These are phyloP conservation scores for Metschnikowia henanensis DNA, from an alignment of 805 yeast genomes.

Conservation along the genomic window DNA sequence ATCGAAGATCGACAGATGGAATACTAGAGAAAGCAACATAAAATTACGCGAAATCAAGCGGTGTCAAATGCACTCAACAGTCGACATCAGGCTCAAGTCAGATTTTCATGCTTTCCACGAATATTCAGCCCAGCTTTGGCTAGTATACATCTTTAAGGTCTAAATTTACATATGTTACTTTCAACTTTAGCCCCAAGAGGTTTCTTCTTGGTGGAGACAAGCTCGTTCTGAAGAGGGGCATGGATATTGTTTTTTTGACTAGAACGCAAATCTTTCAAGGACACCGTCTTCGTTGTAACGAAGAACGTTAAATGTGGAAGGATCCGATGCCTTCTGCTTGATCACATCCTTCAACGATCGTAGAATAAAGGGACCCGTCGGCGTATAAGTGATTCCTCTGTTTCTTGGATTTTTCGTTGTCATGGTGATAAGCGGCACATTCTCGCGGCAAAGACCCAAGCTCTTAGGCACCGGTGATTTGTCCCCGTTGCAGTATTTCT, in stretches of 20 bases:
- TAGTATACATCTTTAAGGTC: no score
- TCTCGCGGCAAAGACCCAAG: constrained; percentile 68
- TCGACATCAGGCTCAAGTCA: no score
- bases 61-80: no score
- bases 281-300: constrained; percentile 60
- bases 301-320: constrained; percentile 59
- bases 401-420: constrained; percentile 21
- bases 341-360: constrained; percentile 72
- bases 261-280: constrained; percentile 78
- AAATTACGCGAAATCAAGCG: no score
- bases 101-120: no score
- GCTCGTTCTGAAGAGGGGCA: constrained; percentile 74
- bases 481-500: constrained; percentile 60
- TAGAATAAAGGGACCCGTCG: constrained; percentile 79
- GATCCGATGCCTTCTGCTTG: constrained; percentile 42
- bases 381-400: constrained; percentile 66
- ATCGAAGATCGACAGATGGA: no score
- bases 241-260: constrained; percentile 69
- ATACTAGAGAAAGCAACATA: no score
- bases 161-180: no score
- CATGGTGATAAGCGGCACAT: constrained; percentile 42
- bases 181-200: constrained; percentile 60
- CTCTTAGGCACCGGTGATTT: constrained; percentile 69
- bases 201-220: constrained; percentile 62
- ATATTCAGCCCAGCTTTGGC: no score